phyloP scores from a whole-genome alignment of 495 filamentous ascomycete species.

The Penicillium manginii region DNA sequence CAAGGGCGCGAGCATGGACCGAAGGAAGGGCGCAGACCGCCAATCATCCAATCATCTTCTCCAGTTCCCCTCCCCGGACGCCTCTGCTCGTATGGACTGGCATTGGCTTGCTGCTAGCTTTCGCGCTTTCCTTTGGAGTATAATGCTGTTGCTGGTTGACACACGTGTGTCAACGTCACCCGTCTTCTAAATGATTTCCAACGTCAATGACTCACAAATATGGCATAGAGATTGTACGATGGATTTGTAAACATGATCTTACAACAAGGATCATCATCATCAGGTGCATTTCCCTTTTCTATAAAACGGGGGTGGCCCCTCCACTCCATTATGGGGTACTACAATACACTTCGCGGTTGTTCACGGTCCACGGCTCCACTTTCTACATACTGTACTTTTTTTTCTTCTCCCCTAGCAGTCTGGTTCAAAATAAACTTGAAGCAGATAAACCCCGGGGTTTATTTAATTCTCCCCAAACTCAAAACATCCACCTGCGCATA shows the following conservation, averaged over 20 bases:
- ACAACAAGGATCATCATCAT: conserved; percentile 6
- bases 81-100: not conserved
- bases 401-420: conserved; percentile 8
- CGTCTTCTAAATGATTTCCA: not conserved
- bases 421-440: conserved; percentile 2
- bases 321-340: conserved; percentile 8
- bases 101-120: not conserved
- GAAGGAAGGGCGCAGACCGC: conserved; percentile 14
- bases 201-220: conserved; percentile 13
- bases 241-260: not conserved
- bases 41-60: conserved; percentile 13
- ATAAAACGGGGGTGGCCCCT: conserved; percentile 18
- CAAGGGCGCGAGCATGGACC: conserved; percentile 30
- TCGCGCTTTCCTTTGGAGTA: conserved; percentile 3
- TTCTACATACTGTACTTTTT: conserved; percentile 17
- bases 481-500: not conserved
- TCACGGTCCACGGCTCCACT: conserved; percentile 36
- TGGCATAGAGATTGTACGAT: conserved; percentile 4
- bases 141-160: not conserved
- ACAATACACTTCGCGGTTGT: conserved; percentile 25
- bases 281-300: conserved; percentile 5
- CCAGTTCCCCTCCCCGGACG: not conserved
- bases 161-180: conserved; percentile 8
- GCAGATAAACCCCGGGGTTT: not conserved
- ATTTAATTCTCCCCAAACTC: conserved; percentile 5